Conservation (phyloP, 495 filamentous ascomycete genomes). For the Penicillium herquei region DNA sequence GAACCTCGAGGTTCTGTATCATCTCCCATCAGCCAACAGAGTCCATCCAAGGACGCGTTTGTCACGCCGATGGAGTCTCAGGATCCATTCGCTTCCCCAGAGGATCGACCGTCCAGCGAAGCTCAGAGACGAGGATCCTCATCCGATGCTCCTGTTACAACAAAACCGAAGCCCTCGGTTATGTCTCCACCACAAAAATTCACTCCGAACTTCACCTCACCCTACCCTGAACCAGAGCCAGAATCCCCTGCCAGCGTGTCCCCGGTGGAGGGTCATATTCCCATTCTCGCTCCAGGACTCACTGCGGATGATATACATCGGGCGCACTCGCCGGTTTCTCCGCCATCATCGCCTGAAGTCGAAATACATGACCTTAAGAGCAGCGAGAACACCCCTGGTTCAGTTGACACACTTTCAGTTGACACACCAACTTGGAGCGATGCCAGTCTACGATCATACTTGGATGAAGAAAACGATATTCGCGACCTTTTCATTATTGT, state of each 20-base stretch:
- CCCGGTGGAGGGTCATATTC: conserved; percentile 34
- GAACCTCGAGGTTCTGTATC: conserved; percentile 15
- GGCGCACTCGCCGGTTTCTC: conserved; percentile 60
- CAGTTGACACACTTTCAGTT: conserved; percentile 40
- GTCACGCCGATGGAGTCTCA: conserved; percentile 19
- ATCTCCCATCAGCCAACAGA: conserved; percentile 19
- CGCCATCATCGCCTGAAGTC: conserved; percentile 64
- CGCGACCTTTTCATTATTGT: conserved; percentile 88
- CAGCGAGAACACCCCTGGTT: conserved; percentile 34
- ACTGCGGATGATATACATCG: conserved; percentile 64
- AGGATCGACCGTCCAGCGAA: conserved; percentile 28
- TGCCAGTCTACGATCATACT: conserved; percentile 76
- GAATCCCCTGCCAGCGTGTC: conserved; percentile 77
- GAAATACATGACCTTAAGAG: conserved; percentile 40
- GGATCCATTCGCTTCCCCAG: conserved; percentile 26
- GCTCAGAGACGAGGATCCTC: conserved; percentile 18
- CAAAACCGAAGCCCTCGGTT: conserved; percentile 15
- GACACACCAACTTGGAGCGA: conserved; percentile 73
- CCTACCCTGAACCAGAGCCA: conserved; percentile 35
- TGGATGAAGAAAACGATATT: conserved; percentile 90
- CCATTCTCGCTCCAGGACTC: conserved; percentile 52
- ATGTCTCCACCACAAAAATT: conserved; percentile 38
- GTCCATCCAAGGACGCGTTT: conserved; percentile 29
- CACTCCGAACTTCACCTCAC: conserved; percentile 44
- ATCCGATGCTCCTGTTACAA: conserved; percentile 7